Evolutionary conservation across 208 protist species (phyloP), one percentile per base, ranked within the genome.

Genomic region (Crithidia fasciculata): DNA sequence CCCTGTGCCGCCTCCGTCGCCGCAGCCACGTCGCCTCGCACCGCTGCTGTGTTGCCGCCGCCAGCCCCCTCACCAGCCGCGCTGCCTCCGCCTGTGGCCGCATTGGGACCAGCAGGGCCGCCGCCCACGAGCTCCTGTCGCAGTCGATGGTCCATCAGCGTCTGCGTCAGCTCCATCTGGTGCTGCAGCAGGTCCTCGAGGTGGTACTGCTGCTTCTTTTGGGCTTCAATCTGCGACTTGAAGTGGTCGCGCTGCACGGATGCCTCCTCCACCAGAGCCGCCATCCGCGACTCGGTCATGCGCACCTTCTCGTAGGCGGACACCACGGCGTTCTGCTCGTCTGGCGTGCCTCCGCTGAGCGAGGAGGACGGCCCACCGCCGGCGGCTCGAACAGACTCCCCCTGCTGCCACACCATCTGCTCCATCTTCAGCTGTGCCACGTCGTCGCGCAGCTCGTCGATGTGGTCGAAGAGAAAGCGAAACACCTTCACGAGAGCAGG

Each of bases 201-300:
- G 40, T 84, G 80, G 19, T 61, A 59, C 52, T 85, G 81, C n/a
- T 87, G 67, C 36, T 61, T 69, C 52, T 85, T 58, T 62, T 81
- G 74, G 2, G 69, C 74, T 52, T 67, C 77, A 53, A 96, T 82
- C 71, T 94, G 84, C n/a, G 80, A 84, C 58, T 82, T 80, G 70
- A 89, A 87, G 65, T 85, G 87, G 49, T 96, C 91, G 10, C 89
- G 84, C 76, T 96, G 91, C 44, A 81, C 85, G 5, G 87, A 73
- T 9, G 88, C 83, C 60, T 92, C 91, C 61, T 92, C 88, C 0
- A 92, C 85, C 6, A 96, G 76, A 56, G 78, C 83, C n/a, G 81
- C 78, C 88, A 96, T 94, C 37, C 79, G 74, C 2, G 59, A 80
- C 82, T 96, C 91, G 50, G 86, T 84, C 43, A 85, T 41, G 10